Conservation (phyloP, 441 rosid genomes). For the Kokia cookei region DNA sequence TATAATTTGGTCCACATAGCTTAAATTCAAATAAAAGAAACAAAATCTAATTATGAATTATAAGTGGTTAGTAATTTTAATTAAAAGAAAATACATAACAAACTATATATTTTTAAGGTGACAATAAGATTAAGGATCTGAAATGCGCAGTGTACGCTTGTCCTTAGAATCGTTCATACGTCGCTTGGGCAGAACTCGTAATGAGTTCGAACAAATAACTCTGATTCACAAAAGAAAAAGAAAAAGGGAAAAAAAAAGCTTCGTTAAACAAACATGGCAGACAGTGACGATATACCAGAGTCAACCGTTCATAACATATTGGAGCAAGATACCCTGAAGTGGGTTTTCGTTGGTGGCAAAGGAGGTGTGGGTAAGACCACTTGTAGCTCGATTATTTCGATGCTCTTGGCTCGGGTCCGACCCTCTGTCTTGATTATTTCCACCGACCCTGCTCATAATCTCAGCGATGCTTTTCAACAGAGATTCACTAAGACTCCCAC, state of each 20-base stretch:
- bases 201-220: neutral
- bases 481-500: constrained; percentile 86
- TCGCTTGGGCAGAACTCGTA: neutral
- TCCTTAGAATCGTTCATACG: neutral
- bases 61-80: no score
- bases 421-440: constrained; percentile 94
- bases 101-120: neutral
- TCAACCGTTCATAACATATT: constrained; percentile 66
- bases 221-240: neutral
- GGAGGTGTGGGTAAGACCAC: constrained; percentile 99
- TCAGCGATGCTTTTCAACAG: constrained; percentile 97
- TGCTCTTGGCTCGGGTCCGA: constrained; percentile 71
- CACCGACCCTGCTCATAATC: constrained; percentile 99
- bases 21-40: no score
- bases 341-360: constrained; percentile 98
- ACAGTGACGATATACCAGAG: constrained; percentile 48
- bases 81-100: neutral
- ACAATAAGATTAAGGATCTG: neutral
- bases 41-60: no score
- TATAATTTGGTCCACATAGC: no score
- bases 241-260: neutral
- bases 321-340: constrained; percentile 78
- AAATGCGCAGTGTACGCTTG: neutral
- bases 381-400: constrained; percentile 86
- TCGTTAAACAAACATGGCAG: constrained; percentile 18